Evolutionary conservation across 345 rosid species (phyloP).

Genomic region (Lepidium sativum): DNA sequence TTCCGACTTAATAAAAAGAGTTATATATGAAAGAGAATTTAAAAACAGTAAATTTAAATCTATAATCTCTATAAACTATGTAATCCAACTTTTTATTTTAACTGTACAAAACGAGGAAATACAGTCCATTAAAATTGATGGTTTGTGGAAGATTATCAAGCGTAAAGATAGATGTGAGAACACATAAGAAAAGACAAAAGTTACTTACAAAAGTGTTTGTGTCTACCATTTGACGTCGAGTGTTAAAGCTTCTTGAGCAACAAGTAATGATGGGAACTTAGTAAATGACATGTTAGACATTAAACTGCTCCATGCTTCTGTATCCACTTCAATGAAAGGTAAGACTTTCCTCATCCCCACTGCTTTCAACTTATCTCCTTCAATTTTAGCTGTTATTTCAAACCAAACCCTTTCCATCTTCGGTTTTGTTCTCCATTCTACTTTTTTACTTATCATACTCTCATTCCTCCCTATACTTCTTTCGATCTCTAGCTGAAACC

Average conservation of each 20-base stretch:
- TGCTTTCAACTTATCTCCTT: constrained; percentile 49
- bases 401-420: constrained; percentile 54
- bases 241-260: constrained; percentile 72
- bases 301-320: constrained; percentile 60
- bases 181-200: not conserved
- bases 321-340: constrained; percentile 52
- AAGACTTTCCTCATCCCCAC: constrained; percentile 39
- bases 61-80: too few species aligned
- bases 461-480: constrained; percentile 35
- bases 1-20: too few species aligned
- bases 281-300: constrained; percentile 70
- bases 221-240: constrained; percentile 73
- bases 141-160: not conserved
- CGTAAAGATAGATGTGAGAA: not conserved
- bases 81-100: too few species aligned
- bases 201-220: constrained; percentile 18
- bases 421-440: constrained; percentile 65
- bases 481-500: constrained; percentile 57
- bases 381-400: constrained; percentile 47
- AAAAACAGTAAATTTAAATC: too few species aligned
- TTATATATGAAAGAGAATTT: too few species aligned
- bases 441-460: constrained; percentile 22
- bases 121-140: constrained; percentile 9
- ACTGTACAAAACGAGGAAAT: constrained; percentile 5
- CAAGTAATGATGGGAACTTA: constrained; percentile 60